A percentile compares a stretch with the other conserved stretches of the same genome.
These are phyloP conservation scores for Monosporozyma yasuniensis DNA, from an alignment of 805 yeast species.

Conservation along the genomic window DNA sequence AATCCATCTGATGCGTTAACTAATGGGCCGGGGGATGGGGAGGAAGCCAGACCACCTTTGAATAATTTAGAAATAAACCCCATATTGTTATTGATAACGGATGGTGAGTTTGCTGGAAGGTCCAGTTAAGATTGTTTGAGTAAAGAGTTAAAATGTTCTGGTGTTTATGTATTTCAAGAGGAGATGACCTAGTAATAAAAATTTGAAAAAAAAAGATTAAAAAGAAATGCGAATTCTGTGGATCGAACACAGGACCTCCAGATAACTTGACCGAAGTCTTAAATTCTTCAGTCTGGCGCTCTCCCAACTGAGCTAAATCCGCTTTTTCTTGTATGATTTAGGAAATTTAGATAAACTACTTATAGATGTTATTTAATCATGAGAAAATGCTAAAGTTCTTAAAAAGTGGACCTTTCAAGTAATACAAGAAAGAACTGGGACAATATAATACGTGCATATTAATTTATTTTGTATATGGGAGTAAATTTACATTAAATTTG, in stretches of 20 bases:
- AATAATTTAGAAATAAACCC: slow-evolving; percentile 12
- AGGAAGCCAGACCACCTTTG: slow-evolving; percentile 6
- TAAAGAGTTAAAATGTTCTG: no score
- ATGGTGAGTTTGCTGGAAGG: no score
- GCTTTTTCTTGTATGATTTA: slow-evolving; percentile 11
- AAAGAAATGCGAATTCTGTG: slow-evolving; percentile 54
- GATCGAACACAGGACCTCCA: slow-evolving; percentile 88
- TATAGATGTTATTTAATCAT: no score
- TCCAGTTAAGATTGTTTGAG: no score
- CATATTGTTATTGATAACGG: slow-evolving; percentile 11
- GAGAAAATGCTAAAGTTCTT: no score
- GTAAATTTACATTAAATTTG: no score
- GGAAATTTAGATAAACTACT: no score
- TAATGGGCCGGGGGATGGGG: not conserved
- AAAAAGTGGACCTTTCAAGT: no score
- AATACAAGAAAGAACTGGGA: no score
- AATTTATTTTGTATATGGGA: no score
- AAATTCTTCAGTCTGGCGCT: slow-evolving; percentile 36
- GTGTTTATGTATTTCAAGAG: not conserved
- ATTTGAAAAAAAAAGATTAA: slow-evolving; percentile 2
- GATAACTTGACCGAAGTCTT: slow-evolving; percentile 15
- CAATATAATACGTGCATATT: no score
- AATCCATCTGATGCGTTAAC: not conserved
- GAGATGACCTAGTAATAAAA: not conserved
- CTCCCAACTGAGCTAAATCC: slow-evolving; percentile 39